Evolutionary conservation across 768 basidiomycete genomes (phyloP).

Genomic region (Lanmaoa rubissima): DNA sequence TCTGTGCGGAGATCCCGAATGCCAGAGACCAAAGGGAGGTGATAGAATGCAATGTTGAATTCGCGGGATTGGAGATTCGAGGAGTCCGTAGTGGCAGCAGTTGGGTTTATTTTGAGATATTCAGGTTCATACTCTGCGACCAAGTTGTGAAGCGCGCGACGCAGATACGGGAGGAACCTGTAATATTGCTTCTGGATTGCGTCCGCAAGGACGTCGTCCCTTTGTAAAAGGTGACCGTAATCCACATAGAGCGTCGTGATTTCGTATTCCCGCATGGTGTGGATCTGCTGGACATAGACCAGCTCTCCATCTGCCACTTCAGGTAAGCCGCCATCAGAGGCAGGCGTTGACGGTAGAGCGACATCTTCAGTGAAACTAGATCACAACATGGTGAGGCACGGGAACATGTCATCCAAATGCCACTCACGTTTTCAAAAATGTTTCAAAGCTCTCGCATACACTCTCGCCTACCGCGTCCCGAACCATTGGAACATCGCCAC

Average conservation of each 20-base stretch:
- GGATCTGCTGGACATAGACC: slow-evolving; percentile 90
- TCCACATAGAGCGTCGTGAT: slow-evolving; percentile 96
- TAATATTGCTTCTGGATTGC: slow-evolving; percentile 96
- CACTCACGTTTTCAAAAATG: slow-evolving; percentile 86
- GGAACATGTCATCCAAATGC: neutral
- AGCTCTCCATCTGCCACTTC: slow-evolving; percentile 59
- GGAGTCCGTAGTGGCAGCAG: slow-evolving; percentile 82
- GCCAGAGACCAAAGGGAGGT: slow-evolving; percentile 88
- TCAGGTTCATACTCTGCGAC: slow-evolving; percentile 89
- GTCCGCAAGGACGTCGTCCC: slow-evolving; percentile 90
- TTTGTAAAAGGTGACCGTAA: slow-evolving; percentile 83
- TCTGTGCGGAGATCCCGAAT: slow-evolving; percentile 93
- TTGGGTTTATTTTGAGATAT: slow-evolving; percentile 92
- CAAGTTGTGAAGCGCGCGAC: slow-evolving; percentile 86
- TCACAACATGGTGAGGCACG: neutral
- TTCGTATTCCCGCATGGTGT: slow-evolving; percentile 92
- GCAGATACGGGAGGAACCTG: slow-evolving; percentile 92
- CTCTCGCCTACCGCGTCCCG: slow-evolving; percentile 95
- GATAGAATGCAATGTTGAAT: slow-evolving; percentile 94
- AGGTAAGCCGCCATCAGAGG: slow-evolving; percentile 62
- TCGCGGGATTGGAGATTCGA: slow-evolving; percentile 89
- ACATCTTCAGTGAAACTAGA: slow-evolving; percentile 82
- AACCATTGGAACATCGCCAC: slow-evolving; percentile 79
- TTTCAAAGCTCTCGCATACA: slow-evolving; percentile 88
- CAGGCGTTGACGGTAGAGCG: slow-evolving; percentile 75